phyloP scores from a whole-genome alignment of 345 rosid species.

The Streptanthus diversifolius region DNA sequence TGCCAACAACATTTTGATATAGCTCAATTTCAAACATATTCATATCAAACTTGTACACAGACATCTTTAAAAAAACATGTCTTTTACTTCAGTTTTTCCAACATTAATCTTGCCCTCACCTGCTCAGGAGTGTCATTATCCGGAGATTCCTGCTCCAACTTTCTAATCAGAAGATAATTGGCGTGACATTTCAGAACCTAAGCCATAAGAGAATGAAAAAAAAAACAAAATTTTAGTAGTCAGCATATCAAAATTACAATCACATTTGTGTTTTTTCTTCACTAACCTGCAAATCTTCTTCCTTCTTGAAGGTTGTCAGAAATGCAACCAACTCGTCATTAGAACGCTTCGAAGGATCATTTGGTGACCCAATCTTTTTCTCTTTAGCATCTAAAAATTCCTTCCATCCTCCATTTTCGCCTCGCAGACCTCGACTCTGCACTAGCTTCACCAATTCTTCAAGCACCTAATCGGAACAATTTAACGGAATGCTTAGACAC shows the following conservation, averaged over 20 bases:
- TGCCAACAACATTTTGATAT: slow-evolving; percentile 37
- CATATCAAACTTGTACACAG: background rate
- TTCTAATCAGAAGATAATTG: slow-evolving; percentile 35
- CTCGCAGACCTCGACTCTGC: slow-evolving; percentile 49
- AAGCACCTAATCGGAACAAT: slow-evolving; percentile 40
- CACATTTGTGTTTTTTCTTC: background rate
- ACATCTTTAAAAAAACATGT: background rate
- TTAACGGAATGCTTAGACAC: background rate
- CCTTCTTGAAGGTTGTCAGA: slow-evolving; percentile 45
- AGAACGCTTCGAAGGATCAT: slow-evolving; percentile 56
- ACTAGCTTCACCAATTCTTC: slow-evolving; percentile 52
- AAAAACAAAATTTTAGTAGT: background rate
- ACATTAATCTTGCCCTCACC: slow-evolving; percentile 34
- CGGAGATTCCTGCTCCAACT: slow-evolving; percentile 33
- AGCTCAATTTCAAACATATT: background rate
- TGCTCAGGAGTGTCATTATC: slow-evolving; percentile 51
- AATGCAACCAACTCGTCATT: slow-evolving; percentile 44
- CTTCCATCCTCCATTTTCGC: slow-evolving; percentile 56
- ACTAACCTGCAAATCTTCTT: slow-evolving; percentile 19
- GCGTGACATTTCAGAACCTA: slow-evolving; percentile 36
- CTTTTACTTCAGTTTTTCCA: background rate
- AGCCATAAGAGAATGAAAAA: slow-evolving; percentile 16
- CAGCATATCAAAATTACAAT: background rate
- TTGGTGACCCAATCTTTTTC: slow-evolving; percentile 40
- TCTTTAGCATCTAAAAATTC: slow-evolving; percentile 51